phyloP scores from a whole-genome alignment of 345 rosid genomes.

The Citrus hindsii region DNA sequence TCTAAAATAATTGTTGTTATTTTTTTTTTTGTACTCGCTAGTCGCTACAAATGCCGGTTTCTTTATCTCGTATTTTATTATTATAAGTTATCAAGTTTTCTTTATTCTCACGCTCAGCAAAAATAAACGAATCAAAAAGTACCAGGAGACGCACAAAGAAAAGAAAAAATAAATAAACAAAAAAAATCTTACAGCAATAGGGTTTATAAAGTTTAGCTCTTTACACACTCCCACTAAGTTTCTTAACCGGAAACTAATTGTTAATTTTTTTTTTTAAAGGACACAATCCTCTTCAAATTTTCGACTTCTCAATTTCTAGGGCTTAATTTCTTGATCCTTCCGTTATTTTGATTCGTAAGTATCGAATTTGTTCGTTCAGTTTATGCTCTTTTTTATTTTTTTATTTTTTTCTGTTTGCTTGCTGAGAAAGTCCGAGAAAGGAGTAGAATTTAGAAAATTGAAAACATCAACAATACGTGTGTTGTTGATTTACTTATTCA shows the following conservation, averaged over 20 bases:
- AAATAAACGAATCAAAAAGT: background rate
- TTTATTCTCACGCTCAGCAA: background rate
- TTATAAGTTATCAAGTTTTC: background rate
- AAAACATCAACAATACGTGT: background rate
- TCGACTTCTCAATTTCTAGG: background rate
- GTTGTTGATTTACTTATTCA: background rate
- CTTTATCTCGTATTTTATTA: background rate
- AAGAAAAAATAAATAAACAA: background rate
- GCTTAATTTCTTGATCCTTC: background rate
- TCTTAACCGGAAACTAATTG: background rate
- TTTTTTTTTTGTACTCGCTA: background rate
- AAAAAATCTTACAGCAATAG: background rate
- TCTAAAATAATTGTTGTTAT: no score
- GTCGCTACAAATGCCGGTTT: background rate
- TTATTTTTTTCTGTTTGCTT: background rate
- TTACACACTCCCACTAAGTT: background rate
- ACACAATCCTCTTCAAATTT: background rate
- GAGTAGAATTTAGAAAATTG: background rate
- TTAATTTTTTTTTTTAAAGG: background rate
- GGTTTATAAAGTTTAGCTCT: background rate
- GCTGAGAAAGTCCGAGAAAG: background rate
- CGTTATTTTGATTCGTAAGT: slow-evolving; percentile 7
- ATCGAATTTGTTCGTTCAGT: background rate
- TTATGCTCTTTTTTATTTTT: background rate
- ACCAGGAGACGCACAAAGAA: background rate